Percentiles rank a stretch among this genome's conserved stretches.
These are phyloP conservation scores for Saccharomycopsis sp. DNA, from an alignment of 805 yeast genomes.

Conservation along the genomic window DNA sequence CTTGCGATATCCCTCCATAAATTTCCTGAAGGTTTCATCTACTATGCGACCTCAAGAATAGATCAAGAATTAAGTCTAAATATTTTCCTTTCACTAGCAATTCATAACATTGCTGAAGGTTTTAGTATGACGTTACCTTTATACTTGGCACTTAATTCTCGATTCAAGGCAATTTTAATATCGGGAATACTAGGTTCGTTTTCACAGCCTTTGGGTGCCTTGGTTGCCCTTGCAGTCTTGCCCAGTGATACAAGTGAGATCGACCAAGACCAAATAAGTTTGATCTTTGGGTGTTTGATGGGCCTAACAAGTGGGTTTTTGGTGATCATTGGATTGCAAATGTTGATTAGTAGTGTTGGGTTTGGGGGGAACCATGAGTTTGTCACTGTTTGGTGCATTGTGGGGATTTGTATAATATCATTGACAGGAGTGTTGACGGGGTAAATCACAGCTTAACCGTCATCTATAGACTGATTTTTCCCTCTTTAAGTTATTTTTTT, in stretches of 20 bases:
- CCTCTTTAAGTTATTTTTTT: not conserved
- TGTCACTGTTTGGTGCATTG: constrained; percentile 52
- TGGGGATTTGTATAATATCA: constrained; percentile 55
- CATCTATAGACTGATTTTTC: not conserved
- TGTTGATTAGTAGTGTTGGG: constrained; percentile 76
- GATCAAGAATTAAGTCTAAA: constrained; percentile 64
- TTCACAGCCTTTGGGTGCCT: constrained; percentile 87
- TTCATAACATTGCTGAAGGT: constrained; percentile 92
- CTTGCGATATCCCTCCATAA: constrained; percentile 84
- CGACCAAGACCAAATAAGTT: constrained; percentile 31
- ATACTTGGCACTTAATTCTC: constrained; percentile 62
- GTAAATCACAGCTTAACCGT: no score
- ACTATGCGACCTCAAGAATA: constrained; percentile 66
- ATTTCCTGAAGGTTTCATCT: constrained; percentile 90
- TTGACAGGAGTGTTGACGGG: constrained; percentile 34
- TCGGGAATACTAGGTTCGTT: constrained; percentile 71
- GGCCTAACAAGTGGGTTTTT: constrained; percentile 79
- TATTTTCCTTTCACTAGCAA: constrained; percentile 75
- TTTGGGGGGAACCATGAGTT: constrained; percentile 63
- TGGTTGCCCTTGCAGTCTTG: constrained; percentile 53
- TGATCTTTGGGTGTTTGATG: constrained; percentile 56
- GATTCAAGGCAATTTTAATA: constrained; percentile 54
- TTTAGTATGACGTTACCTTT: constrained; percentile 89
- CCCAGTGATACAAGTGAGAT: constrained; percentile 31
- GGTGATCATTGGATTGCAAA: constrained; percentile 72